Evolutionary conservation across 768 basidiomycete species (phyloP).

Genomic region (Lactarius hatsudake): DNA sequence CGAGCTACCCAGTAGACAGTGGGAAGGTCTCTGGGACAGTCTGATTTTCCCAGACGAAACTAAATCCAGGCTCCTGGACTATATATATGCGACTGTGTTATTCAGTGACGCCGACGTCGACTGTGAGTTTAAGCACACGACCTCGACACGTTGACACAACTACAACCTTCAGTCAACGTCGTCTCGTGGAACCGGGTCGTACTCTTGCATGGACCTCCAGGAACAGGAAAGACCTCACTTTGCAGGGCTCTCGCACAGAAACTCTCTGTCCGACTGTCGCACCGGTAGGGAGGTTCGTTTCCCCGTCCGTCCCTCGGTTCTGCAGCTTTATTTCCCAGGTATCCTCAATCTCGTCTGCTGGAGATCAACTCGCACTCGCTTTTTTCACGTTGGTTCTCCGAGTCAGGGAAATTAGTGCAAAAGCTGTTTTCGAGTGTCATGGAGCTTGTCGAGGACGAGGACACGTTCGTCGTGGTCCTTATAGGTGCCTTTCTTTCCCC

Average conservation of each 20-base stretch:
- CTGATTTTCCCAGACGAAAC: constrained; percentile 82
- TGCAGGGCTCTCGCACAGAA: constrained; percentile 96
- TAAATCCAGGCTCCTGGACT: constrained; percentile 86
- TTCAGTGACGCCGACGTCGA: constrained; percentile 87
- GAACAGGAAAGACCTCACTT: constrained; percentile 95
- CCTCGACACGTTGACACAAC: constrained; percentile 15
- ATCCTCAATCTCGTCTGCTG: constrained; percentile 80
- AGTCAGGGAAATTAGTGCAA: constrained; percentile 97
- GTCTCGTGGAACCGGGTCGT: constrained; percentile 96
- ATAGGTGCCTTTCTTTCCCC: constrained; percentile 57
- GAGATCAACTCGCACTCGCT: constrained; percentile 99
- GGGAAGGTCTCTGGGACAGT: constrained; percentile 93
- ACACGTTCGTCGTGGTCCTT: constrained; percentile 87
- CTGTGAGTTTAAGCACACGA: constrained; percentile 45
- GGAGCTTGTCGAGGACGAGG: constrained; percentile 90
- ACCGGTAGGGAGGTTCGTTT: constrained; percentile 51
- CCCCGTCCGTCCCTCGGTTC: not conserved
- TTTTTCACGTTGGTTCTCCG: constrained; percentile 99
- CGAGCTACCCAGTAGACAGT: constrained; percentile 76
- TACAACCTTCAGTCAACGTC: constrained; percentile 65
- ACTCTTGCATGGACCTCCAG: constrained; percentile 93
- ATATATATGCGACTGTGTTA: constrained; percentile 91
- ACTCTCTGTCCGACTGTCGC: constrained; percentile 83
- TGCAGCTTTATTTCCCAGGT: constrained; percentile 45
- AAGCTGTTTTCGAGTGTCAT: constrained; percentile 84